Base-by-base conservation (phyloP, 495 filamentous ascomycete species). In the Annulohypoxylon moriforme region DNA sequence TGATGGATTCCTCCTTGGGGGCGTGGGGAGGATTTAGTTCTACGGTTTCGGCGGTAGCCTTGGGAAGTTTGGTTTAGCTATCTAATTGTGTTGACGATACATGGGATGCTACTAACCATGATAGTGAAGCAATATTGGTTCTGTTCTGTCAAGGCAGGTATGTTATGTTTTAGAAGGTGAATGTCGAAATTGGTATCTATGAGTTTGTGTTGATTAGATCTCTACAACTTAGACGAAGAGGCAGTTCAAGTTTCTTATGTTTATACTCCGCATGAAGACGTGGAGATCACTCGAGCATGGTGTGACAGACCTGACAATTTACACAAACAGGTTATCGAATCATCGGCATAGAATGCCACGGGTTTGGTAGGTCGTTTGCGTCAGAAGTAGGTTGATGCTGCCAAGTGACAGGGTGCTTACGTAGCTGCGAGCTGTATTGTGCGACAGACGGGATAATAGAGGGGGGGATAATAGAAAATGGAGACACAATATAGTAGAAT, bases 31-130 rank as follows among this genome's bases (percentile, higher is more conserved):
- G 76, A 0, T 81, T 80, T 5, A 88, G 78, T 4, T 84, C 64
- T 20, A 85, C 83, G 4, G 83, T 86, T n/a, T 86, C 85, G 60
- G 78, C 82, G 60, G 84, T 87, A 11, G 86, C 85, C 86, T 87
- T 16, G n/a, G n/a, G 16, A 10, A 2, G n/a, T 24, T 27, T 52
- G 24, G 49, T 60, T 63, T 52, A 33, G 16, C 13, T 47, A 20
- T 46, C 27, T 34, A 38, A 27, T 6, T 4, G 3, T 64, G n/a
- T 13, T 52, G 18, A 3, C 2, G 22, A 22, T 24, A 11, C 20
- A 14, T 31, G 3, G 11, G 47, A 11, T 49, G 14, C 29, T 69
- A 60, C 68, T 68, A n/a, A 75, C 75, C 75, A 76, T 76, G 47
- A 62, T 72, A 52, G 4, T 25, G 58, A 46, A 25, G 11, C 9